Evolutionary conservation across 164 flowering plant genomes (phyloP), one percentile per base, ranked within the genome.

Genomic region (Euptelea pleiosperma): DNA sequence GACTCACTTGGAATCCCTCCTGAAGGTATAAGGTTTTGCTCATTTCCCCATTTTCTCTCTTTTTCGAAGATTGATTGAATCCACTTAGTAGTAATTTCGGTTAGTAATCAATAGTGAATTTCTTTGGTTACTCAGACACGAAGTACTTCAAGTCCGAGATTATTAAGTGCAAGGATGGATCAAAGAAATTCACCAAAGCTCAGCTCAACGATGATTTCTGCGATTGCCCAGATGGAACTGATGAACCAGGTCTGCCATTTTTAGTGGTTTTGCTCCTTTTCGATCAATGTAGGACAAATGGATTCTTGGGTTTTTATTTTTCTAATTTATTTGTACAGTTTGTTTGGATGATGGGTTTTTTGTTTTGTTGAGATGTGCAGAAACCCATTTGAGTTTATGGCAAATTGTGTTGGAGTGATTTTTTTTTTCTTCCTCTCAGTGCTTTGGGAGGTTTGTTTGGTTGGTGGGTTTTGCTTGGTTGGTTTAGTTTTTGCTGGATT

Each of bases 171-270:
- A 87, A 73, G 63, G 96, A 88, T 70, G 96, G 96, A 77, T 88
- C 91, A 9, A 80, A 77, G 56, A 83, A 71, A 59, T 80, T 91
- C 69, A 52, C 65, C 24, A 84, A 70, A 65, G 71, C 82, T 37
- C 91, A 84, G 79, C 77, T 91, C 44, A 91, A 91, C 61, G 98
- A 91, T 54, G 84, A 86, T 39, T 91, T 78, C 72, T 91, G 98
- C 48, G 98, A 91, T 55, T 91, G 98, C 67, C 76, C 78, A 19
- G 98, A 91, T 53, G 93, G 87, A 65, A 77, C 96, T 36, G 98
- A 91, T 62, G 98, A 91, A 68, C 98, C 98, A 19, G 97, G 96
- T 85, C 4, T 30, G 52, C 35, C 10, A 19, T 47, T 31, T 26
- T 29, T 14, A 8, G 28, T 6, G 22, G n/a, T 34, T 55, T 62